phyloP scores from a whole-genome alignment of 768 basidiomycete species.

The Tricholoma flavovirens region DNA sequence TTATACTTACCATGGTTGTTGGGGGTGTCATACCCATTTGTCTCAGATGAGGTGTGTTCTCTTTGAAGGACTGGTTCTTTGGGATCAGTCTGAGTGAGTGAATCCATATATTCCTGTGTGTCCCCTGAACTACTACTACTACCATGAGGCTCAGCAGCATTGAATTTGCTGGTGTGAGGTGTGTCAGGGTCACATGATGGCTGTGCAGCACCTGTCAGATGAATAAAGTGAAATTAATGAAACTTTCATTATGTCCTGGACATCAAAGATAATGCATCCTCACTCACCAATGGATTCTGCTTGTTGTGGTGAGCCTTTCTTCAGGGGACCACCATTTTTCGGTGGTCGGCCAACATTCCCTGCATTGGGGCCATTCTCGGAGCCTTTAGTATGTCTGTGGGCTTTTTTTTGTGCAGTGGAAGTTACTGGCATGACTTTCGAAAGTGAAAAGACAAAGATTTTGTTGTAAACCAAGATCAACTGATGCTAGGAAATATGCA shows the following conservation, averaged over 20 bases:
- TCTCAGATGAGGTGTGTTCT: no score
- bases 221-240: not conserved
- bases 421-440: not conserved
- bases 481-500: not conserved
- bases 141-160: no score
- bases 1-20: no score
- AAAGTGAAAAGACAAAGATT: not conserved
- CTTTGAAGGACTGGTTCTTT: no score
- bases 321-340: no score
- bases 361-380: not conserved
- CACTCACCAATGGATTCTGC: not conserved
- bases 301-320: not conserved
- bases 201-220: not conserved
- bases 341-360: not conserved
- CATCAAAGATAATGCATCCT: not conserved
- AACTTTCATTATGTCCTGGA: not conserved
- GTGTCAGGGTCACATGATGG: no score
- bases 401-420: not conserved
- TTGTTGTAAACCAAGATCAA: not conserved
- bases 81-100: no score
- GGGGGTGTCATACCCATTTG: no score
- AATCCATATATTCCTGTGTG: no score
- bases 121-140: no score
- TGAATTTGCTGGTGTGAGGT: no score
- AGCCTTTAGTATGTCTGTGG: not conserved